A percentile compares a stretch with the other conserved stretches of the same genome.
phyloP scores from a whole-genome alignment of 2,329 filamentous ascomycete species.

The Sarocladium kiliense region DNA sequence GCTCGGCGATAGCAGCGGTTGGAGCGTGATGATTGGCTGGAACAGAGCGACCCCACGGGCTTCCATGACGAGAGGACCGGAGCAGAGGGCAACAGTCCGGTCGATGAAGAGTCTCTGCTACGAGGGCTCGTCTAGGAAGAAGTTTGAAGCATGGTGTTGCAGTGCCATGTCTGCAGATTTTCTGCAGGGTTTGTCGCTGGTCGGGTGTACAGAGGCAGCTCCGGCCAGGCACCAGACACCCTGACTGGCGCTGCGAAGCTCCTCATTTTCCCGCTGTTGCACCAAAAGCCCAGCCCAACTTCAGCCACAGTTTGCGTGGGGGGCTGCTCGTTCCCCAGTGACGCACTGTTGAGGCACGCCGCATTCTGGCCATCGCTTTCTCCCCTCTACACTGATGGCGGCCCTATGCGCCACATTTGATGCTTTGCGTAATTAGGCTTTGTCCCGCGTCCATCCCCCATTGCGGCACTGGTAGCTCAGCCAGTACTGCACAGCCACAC shows the following conservation, averaged over 20 bases:
- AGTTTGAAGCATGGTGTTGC: too few relatives aligned
- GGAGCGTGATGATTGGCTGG: conserved; percentile 24
- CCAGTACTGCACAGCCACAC: conserved; percentile 10
- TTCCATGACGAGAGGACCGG: conserved; percentile 6
- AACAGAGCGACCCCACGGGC: conserved; percentile 8
- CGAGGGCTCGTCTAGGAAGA: too few relatives aligned
- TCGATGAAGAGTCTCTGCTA: too few relatives aligned
- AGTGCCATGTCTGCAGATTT: too few relatives aligned
- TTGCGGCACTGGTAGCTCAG: not conserved
- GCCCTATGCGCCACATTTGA: not conserved
- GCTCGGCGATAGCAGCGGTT: conserved; percentile 26
- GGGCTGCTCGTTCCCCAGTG: not conserved
- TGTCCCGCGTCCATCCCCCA: not conserved
- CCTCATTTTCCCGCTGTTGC: not conserved
- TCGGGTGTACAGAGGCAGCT: not conserved
- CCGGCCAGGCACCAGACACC: not conserved
- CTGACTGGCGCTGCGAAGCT: not conserved
- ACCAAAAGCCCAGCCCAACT: not conserved
- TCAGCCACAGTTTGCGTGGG: not conserved
- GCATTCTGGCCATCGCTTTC: too few relatives aligned
- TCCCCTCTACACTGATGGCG: not conserved
- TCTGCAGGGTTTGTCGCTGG: not conserved
- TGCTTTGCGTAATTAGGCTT: too few relatives aligned
- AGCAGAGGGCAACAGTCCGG: not conserved
- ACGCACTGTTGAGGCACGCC: not conserved